Percentiles rank a stretch among this genome's conserved stretches.
Conservation (phyloP, 177 flowering plant genomes). For the Tripterygium wilfordii region DNA sequence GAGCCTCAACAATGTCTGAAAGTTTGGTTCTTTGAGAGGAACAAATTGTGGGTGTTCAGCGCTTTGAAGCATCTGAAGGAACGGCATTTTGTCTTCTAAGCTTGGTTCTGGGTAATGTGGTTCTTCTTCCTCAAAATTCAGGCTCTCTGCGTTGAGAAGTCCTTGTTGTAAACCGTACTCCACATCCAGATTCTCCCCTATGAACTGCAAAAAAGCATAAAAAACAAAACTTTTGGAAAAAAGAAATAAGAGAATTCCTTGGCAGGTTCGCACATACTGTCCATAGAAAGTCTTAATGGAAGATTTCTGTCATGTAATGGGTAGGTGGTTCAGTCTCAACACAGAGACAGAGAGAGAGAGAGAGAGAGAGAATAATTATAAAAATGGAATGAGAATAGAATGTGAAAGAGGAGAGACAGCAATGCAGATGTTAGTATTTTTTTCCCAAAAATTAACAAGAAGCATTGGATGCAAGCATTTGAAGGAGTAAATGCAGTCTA, state of each 20-base stretch:
- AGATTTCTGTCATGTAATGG: constrained; percentile 3
- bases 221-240: constrained; percentile 1
- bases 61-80: constrained; percentile 55
- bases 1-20: constrained; percentile 30
- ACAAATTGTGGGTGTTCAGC: constrained; percentile 25
- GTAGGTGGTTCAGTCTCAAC: constrained; percentile 8
- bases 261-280: neutral
- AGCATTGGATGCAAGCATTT: constrained; percentile 36
- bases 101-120: constrained; percentile 8
- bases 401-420: constrained; percentile 12
- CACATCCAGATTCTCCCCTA: constrained; percentile 31
- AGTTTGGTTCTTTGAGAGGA: constrained; percentile 29
- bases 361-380: constrained; percentile 7
- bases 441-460: constrained; percentile 8
- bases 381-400: constrained; percentile 21
- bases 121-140: constrained; percentile 19
- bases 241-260: neutral
- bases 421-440: constrained; percentile 7
- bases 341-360: constrained; percentile 11
- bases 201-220: constrained; percentile 26
- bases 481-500: constrained; percentile 32
- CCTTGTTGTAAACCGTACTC: constrained; percentile 23
- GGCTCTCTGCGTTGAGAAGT: constrained; percentile 10
- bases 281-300: constrained; percentile 6
- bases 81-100: constrained; percentile 44